A percentile compares a stretch with the other conserved stretches of the same genome.
Evolutionary conservation across 116 monocot genomes (phyloP).

Genomic region (Cymodocea nodosa): DNA sequence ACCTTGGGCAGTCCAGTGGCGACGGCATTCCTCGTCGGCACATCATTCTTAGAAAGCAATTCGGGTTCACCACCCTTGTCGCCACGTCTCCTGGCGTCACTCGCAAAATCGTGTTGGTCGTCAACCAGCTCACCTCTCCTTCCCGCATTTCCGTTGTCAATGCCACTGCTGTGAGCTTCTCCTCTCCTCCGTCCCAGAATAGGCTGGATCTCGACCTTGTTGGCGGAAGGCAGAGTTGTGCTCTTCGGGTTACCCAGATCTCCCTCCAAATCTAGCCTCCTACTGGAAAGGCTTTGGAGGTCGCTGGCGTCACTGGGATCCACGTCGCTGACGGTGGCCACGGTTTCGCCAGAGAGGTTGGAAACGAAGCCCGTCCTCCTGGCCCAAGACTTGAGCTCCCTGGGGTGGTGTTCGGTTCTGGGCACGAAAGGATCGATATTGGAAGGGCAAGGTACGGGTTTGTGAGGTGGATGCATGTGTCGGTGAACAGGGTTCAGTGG

Average conservation of each 20-base stretch:
- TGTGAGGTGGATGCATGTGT: not conserved
- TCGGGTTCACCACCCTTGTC: conserved; percentile 5
- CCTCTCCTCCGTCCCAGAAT: conserved; percentile 27
- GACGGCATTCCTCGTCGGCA: conserved; percentile 1
- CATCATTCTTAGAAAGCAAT: not conserved
- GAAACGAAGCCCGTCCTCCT: conserved; percentile 76
- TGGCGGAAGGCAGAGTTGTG: not conserved
- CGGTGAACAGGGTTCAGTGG: not conserved
- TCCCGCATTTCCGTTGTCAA: conserved; percentile 5
- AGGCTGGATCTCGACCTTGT: conserved; percentile 29
- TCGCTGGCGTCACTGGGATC: conserved; percentile 5
- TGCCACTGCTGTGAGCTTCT: not conserved
- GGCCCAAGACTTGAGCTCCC: conserved; percentile 89
- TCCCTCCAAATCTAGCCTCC: not conserved
- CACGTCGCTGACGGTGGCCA: conserved; percentile 19
- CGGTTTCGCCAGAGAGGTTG: conserved; percentile 71
- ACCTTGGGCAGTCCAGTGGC: conserved; percentile 6
- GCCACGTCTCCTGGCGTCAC: conserved; percentile 5
- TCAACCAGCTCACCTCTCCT: not conserved
- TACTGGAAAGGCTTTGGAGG: not conserved
- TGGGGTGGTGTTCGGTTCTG: conserved; percentile 54
- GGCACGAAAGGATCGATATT: conserved; percentile 74
- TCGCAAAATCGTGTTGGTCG: not conserved
- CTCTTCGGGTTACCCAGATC: not conserved
- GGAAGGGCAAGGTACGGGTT: conserved; percentile 58